Evolutionary conservation across 208 protist genomes (phyloP).

Genomic region (Acanthamoeba healyi): DNA sequence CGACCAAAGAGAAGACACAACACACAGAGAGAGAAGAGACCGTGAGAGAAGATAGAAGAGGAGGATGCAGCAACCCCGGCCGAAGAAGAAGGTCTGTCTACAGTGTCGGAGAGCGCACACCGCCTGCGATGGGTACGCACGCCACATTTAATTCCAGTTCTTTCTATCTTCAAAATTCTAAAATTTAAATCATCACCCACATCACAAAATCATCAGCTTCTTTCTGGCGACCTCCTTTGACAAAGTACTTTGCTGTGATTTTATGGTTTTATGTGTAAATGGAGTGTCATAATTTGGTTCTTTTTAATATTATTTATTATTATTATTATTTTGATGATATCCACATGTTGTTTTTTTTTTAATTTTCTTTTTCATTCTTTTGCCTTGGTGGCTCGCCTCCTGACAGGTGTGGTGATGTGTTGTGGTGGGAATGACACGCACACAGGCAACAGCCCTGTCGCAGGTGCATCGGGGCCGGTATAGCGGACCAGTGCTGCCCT

Average conservation of each 20-base stretch:
- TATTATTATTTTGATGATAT: background rate
- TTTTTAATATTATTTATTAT: no score
- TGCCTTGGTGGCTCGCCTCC: background rate
- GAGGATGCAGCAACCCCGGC: background rate
- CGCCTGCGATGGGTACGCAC: slow-evolving; percentile 1
- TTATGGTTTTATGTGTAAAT: no score
- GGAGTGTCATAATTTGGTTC: no score
- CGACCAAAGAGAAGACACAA: no score
- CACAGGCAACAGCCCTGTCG: slow-evolving; percentile 31
- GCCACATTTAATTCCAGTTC: no score
- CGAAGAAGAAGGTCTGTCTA: slow-evolving; percentile 19
- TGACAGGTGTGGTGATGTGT: background rate
- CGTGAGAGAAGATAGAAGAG: no score
- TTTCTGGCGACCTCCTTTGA: no score
- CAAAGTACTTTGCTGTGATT: no score
- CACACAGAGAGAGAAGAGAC: no score
- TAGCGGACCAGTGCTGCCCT: background rate
- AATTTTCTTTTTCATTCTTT: background rate
- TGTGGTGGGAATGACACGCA: no score
- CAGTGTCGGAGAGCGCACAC: slow-evolving; percentile 24
- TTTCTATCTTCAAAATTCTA: background rate
- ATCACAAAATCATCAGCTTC: no score
- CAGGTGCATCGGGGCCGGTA: slow-evolving; percentile 1
- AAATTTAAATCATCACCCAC: background rate
- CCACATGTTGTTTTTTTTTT: background rate